Percentiles rank a stretch among this genome's conserved stretches.
Conservation (phyloP, 345 rosid species). For the Eucalyptus microcorys region DNA sequence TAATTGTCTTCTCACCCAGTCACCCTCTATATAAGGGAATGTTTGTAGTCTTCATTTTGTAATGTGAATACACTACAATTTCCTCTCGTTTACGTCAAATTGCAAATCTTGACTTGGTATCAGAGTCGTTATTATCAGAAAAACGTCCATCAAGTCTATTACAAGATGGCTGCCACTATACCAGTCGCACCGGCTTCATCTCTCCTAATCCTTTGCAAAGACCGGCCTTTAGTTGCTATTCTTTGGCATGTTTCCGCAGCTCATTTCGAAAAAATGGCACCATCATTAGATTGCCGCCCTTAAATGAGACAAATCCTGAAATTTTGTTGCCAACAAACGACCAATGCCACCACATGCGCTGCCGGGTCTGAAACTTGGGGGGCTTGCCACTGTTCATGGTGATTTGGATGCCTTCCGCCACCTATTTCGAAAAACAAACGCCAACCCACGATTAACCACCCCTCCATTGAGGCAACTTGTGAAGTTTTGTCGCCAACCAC, state of each 20-base stretch:
- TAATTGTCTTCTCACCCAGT: too few relatives aligned
- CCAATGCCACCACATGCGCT: too few relatives aligned
- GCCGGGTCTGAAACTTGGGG: not conserved
- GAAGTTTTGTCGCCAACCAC: too few relatives aligned
- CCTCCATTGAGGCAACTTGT: too few relatives aligned
- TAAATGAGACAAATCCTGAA: not conserved
- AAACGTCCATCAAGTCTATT: accelerated
- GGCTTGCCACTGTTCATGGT: not conserved
- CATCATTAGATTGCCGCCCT: not conserved
- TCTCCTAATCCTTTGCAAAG: not conserved
- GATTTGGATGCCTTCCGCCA: not conserved
- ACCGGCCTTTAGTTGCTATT: not conserved
- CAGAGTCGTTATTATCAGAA: accelerated
- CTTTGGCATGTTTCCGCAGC: not conserved
- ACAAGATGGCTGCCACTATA: too few relatives aligned
- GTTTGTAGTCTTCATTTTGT: too few relatives aligned
- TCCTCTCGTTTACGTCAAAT: accelerated
- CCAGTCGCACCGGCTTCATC: too few relatives aligned
- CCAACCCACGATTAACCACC: not conserved
- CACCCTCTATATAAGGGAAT: too few relatives aligned
- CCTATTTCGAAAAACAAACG: not conserved
- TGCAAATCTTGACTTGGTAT: too few relatives aligned
- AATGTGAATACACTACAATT: accelerated
- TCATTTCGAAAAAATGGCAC: not conserved
- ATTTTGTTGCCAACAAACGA: not conserved